A percentile compares a stretch with the other conserved stretches of the same genome.
phyloP scores from a whole-genome alignment of 768 basidiomycete genomes.

The Phlegmacium glaucopus region DNA sequence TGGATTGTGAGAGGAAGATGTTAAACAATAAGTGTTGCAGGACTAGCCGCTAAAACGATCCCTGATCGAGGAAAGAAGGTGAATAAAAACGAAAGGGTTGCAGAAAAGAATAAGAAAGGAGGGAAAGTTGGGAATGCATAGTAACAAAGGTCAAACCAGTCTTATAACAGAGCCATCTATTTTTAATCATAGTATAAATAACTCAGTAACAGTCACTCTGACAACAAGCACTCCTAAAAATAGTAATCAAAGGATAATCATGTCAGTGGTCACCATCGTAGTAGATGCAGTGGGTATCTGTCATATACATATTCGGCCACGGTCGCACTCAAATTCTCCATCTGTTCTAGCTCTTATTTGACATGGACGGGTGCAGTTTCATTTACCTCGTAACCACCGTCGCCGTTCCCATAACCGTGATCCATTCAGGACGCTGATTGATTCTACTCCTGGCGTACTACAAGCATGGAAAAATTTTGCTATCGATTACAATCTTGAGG shows the following conservation, averaged over 20 bases:
- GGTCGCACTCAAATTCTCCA: constrained; percentile 4
- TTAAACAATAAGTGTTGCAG: constrained; percentile 19
- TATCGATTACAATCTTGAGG: constrained; percentile 54
- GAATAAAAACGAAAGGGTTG: constrained; percentile 12
- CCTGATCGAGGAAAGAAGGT: constrained; percentile 24
- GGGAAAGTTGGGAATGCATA: background rate
- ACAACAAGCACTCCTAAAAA: no score
- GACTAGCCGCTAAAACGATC: constrained; percentile 29
- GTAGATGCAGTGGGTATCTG: constrained; percentile 51
- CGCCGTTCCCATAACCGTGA: background rate
- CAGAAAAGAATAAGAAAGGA: constrained; percentile 18
- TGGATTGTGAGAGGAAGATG: constrained; percentile 17
- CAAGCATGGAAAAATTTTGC: constrained; percentile 74
- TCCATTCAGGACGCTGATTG: constrained; percentile 59
- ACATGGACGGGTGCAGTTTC: constrained; percentile 62
- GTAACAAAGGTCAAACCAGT: no score
- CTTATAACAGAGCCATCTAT: constrained; percentile 4
- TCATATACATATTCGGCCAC: background rate
- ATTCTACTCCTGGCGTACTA: constrained; percentile 82
- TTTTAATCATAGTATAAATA: constrained; percentile 2
- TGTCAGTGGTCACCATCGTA: constrained; percentile 30
- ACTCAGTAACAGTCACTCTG: no score
- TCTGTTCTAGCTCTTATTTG: constrained; percentile 53
- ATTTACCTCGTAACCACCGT: background rate
- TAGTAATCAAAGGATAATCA: background rate